Evolutionary conservation across 176 grass and related monocot species (phyloP), one percentile per base, ranked within the genome.

Genomic region (Triticum timopheevii): DNA sequence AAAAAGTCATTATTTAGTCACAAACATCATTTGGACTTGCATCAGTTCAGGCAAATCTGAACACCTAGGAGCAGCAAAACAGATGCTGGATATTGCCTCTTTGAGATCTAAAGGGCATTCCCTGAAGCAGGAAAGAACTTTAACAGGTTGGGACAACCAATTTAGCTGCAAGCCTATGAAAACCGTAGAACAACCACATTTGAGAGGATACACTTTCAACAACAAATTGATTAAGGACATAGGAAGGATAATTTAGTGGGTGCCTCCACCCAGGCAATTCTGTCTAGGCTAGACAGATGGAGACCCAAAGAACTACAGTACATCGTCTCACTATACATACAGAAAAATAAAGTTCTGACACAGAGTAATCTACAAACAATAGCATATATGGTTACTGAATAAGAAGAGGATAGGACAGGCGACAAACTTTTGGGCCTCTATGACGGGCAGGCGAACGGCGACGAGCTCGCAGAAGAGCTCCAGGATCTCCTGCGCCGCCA

Each of bases 401-500:
- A 17, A 65, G 13, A 13, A n/a, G 19, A 35, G 24, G 28, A 19
- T 0, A 47, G 44, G 58, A 28, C 11, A 5, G 7, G 49, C 0
- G 10, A 86, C 82, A 15, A 73, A 98, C 97, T 88, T 99, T 84
- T 99, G 97, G 1, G 92, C 45, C 86, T 99, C 97, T 3, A 99
- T 96, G 87, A 99, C 86, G 56, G 97, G 94, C 70, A 99, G 89
- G 4, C 97, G 93, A 10, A 96, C 97, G 0, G 94, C 38, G 28
- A 99, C 77, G 30, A 99, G 93, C 58, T 99, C 97, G 40, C 94
- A 99, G 76, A 96, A 99, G 83, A 99, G 91, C 85, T 99, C 97
- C 12, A 99, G 85, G 77, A 96, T 99, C 90, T 99, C 97, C 91
- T 99, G 97, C 61, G 97, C 97, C 8, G 97, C 97, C 90, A 94